Conservation (phyloP, 1,284 basidiomycete species). For the Mycena sp. region DNA sequence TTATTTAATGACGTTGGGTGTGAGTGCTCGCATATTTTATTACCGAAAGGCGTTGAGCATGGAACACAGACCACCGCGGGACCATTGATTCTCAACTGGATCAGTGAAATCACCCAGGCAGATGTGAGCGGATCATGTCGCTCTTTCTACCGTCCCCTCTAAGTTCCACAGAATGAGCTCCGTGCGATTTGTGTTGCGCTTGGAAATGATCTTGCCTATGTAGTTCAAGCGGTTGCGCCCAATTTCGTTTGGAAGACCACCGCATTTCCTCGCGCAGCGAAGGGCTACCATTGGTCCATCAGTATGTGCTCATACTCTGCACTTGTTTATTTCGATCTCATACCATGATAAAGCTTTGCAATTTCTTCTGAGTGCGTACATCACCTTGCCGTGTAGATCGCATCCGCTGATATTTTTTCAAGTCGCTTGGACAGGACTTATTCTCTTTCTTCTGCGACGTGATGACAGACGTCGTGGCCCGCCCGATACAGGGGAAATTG, state of each 20-base stretch:
- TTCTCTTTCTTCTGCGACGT: conserved; percentile 27
- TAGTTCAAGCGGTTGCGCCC: conserved; percentile 31
- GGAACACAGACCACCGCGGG: conserved; percentile 27
- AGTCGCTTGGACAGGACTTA: conserved; percentile 27
- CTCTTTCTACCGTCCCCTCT: background rate
- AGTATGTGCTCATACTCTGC: background rate
- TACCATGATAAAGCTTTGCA: conserved; percentile 20
- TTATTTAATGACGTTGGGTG: conserved; percentile 28
- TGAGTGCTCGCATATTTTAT: conserved; percentile 3
- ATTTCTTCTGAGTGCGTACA: conserved; percentile 19
- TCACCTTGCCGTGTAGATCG: background rate
- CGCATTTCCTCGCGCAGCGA: conserved; percentile 27
- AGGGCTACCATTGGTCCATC: conserved; percentile 32
- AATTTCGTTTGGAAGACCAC: conserved; percentile 32
- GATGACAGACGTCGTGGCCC: conserved; percentile 14
- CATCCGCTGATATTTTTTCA: background rate
- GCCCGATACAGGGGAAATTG: background rate
- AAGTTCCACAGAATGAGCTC: conserved; percentile 25
- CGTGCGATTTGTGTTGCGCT: conserved; percentile 29
- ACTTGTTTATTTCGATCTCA: background rate
- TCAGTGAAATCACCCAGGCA: conserved; percentile 27
- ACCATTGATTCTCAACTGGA: conserved; percentile 30
- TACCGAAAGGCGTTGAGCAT: background rate
- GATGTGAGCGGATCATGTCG: conserved; percentile 9
- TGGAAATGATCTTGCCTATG: conserved; percentile 30